Evolutionary conservation across 306 rosid genomes (phyloP), one percentile per base, ranked within the genome.

Genomic region (Abrus precatorius): DNA sequence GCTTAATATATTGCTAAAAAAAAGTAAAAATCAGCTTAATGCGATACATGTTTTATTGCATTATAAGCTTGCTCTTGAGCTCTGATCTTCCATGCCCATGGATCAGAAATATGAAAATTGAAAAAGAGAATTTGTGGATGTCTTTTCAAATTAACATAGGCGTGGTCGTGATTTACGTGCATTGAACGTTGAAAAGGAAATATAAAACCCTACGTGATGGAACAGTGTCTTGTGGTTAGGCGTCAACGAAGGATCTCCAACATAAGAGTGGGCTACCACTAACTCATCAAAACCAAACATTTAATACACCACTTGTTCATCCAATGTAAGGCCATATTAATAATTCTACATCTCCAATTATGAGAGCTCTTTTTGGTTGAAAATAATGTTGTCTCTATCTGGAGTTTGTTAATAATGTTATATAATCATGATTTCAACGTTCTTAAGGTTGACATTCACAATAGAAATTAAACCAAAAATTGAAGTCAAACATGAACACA

Each of bases 261-360:
- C 33, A 57, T 41, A 20, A 8, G 20, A 82, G 52, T 82, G 82
- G 56, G 11, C n/a, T 60, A 5, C 79, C 79, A 83, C 79, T 83
- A 74, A 56, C 76, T 73, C 32, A 44, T 65, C 29, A 65, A 81
- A 10, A 45, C 56, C 74, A 50, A 44, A 69, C 20, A 59, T 54
- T 77, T 6, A 55, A 70, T 47, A 6, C 63, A 54, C 14, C 9
- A 28, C 27, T 32, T 3, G 41, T 69, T 48, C 48, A 69, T 52
- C 32, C 82, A 60, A 14, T 45, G 82, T 45, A 74, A 49, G 29
- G 48, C 20, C 76, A 44, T 28, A 6, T 50, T 13, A 38, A 62
- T 55, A 40, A 62, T 38, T 64, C 67, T 30, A 72, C 30, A 72
- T 53, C 59, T 52, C 50, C 34, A 29, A 72, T 20, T 20, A 20